Evolutionary conservation across 2,329 filamentous ascomycete species (phyloP), one percentile per base, ranked within the genome.

Genomic region (Colletotrichum lindemuthianum): DNA sequence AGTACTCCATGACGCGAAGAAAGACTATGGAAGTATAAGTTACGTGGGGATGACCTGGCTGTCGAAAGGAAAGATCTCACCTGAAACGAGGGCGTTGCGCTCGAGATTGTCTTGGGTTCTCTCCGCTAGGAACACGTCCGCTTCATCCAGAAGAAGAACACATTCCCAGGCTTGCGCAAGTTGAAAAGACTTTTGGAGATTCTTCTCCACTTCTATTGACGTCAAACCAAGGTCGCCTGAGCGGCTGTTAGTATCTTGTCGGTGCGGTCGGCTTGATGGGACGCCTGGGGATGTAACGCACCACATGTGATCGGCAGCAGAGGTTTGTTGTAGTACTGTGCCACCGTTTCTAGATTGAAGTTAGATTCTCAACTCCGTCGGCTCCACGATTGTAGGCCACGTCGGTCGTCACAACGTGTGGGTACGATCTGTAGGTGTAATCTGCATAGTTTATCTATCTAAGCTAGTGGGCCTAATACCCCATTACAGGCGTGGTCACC

Each of bases 101-200:
- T 37, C 58, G 12, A 65, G 55, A 4, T 52, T 61, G 11, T 92
- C 67, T 57, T 71, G 70, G 40, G 70, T 90, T 1, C 93, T 88
- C 75, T 92, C 91, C 79, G 96, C 92, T 11, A 97, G 80, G 7
- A 60, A 64, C 2, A 60, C 50, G 3, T 64, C 60, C 1, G 60
- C 60, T n/a, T 65, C 58, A 6, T 65, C 61, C 3, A 65, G 37
- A 1, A 65, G 32, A 0, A 65, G 51, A 11, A 64, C 47, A 8
- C 68, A 69, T 0, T 61, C 68, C 68, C 69, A 70, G 1, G 34
- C 43, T 4, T 57, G 59, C 2, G 59, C 53, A 2, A 58, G 12
- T 8, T 66, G 59, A 8, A 63, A 57, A 1, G 59, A 48, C 0
- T 5, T 7, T 12, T 54, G 52, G 2, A 66, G 54, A 13, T 57